phyloP scores from a whole-genome alignment of 2,329 filamentous ascomycete species.

The Trichoderma sp. region DNA sequence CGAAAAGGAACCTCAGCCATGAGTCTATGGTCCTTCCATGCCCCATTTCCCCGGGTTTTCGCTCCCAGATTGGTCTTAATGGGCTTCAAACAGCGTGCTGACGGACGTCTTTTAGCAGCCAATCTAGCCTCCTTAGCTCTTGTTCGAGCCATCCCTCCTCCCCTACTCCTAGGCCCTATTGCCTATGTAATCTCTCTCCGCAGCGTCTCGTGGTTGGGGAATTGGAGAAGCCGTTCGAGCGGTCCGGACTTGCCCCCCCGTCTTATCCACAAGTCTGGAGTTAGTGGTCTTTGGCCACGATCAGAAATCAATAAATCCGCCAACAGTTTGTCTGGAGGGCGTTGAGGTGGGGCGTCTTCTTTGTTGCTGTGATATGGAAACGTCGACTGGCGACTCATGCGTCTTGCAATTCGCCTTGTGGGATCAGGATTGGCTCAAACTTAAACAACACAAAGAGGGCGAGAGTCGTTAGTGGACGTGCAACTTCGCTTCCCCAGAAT shows the following conservation, averaged over 20 bases:
- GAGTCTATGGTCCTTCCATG: neutral
- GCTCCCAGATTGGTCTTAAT: neutral
- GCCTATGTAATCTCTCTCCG: neutral
- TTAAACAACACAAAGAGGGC: neutral
- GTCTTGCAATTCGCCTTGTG: neutral
- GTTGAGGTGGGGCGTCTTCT: neutral
- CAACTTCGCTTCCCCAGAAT: constrained; percentile 2
- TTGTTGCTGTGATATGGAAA: neutral
- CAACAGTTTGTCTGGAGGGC: neutral
- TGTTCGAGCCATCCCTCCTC: neutral
- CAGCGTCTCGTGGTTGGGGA: neutral
- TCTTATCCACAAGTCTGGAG: neutral
- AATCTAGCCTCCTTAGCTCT: neutral
- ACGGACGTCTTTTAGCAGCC: neutral
- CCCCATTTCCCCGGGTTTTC: constrained; percentile 12
- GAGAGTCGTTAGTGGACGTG: neutral
- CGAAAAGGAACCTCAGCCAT: neutral
- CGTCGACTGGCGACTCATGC: neutral
- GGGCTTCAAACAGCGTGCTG: constrained; percentile 3
- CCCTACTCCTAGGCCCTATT: neutral
- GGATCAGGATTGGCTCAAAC: neutral
- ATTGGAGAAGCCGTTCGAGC: neutral
- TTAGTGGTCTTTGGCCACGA: neutral
- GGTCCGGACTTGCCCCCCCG: neutral
- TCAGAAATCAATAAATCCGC: neutral